A percentile compares a stretch with the other conserved stretches of the same genome.
These are phyloP conservation scores for Tulasnella sp. DNA, from an alignment of 768 basidiomycete genomes.

Conservation along the genomic window DNA sequence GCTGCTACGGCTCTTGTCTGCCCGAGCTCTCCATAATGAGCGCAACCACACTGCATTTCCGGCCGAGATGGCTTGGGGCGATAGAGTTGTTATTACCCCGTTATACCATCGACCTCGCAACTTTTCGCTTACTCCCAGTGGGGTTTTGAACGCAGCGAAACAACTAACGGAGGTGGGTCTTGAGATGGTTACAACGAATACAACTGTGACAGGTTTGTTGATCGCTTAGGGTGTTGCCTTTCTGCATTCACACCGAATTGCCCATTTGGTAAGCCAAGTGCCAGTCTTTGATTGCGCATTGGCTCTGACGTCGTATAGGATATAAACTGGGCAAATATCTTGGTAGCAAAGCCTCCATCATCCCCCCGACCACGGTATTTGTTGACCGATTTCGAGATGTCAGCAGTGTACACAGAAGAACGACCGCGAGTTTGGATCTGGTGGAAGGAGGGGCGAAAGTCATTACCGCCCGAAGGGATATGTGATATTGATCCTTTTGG, in stretches of 20 bases:
- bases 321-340: neutral
- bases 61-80: neutral
- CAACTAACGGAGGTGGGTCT: too few species aligned
- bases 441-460: neutral
- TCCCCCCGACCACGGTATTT: neutral
- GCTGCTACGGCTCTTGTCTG: neutral
- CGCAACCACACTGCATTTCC: neutral
- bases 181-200: too few species aligned
- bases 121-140: too few species aligned
- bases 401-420: neutral
- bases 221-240: neutral
- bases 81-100: neutral
- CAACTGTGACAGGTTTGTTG: neutral
- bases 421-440: neutral
- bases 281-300: neutral
- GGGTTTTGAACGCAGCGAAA: too few species aligned
- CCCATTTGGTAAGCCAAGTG: neutral
- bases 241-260: too few species aligned
- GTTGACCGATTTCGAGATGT: neutral
- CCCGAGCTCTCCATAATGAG: neutral
- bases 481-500: neutral
- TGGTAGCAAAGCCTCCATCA: neutral
- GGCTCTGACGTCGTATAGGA: neutral
- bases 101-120: too few species aligned
- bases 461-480: neutral